phyloP scores from a whole-genome alignment of 164 flowering plant species.

The Warburgia ugandensis region DNA sequence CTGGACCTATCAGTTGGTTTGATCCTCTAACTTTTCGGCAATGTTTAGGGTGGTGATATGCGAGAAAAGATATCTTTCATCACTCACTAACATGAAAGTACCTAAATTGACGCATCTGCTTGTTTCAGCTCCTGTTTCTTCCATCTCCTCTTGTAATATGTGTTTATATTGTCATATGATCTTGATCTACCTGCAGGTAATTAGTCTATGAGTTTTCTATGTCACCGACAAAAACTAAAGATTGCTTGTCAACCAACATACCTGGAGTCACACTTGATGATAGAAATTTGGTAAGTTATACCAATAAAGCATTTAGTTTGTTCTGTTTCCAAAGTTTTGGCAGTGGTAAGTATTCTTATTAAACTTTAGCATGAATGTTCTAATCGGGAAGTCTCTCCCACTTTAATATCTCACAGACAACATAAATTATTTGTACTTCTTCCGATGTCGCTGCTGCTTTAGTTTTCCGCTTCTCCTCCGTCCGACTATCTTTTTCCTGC shows the following conservation, averaged over 20 bases:
- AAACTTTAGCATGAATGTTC: too few species aligned
- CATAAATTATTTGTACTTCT: too few species aligned
- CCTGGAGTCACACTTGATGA: conserved; percentile 91
- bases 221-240: conserved; percentile 65
- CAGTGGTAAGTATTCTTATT: neutral
- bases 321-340: neutral
- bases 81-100: too few species aligned
- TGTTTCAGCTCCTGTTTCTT: neutral
- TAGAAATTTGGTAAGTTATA: conserved; percentile 54
- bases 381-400: too few species aligned
- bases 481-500: neutral
- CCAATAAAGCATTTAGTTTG: neutral
- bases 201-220: conserved; percentile 91
- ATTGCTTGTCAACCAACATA: conserved; percentile 78
- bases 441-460: too few species aligned
- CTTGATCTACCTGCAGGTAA: conserved; percentile 40
- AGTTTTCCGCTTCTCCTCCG: neutral
- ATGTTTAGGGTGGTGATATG: too few species aligned
- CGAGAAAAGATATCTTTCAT: too few species aligned
- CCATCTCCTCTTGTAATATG: neutral
- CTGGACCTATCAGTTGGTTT: too few species aligned
- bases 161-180: neutral
- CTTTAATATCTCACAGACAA: too few species aligned
- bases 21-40: too few species aligned
- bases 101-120: too few species aligned